phyloP scores from a whole-genome alignment of 768 basidiomycete species.

The Calocera viscosa region DNA sequence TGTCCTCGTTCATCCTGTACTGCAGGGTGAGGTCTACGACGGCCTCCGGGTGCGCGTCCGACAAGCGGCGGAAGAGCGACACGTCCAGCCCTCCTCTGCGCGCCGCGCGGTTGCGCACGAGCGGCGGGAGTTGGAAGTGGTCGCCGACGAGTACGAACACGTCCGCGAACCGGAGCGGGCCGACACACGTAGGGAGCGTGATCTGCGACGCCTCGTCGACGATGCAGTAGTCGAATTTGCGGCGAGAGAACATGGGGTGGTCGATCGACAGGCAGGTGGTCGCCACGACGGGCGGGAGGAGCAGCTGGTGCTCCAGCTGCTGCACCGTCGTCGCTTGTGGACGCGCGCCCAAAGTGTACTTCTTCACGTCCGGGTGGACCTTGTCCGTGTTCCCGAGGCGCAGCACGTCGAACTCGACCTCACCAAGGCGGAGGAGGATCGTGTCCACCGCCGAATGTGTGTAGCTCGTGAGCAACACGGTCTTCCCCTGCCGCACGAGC shows the following conservation, averaged over 20 bases:
- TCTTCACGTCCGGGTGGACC: conserved; percentile 69
- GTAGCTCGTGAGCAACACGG: conserved; percentile 78
- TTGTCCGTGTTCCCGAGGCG: conserved; percentile 86
- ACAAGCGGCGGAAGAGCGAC: conserved; percentile 78
- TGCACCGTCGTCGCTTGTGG: conserved; percentile 54
- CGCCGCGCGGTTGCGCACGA: conserved; percentile 56
- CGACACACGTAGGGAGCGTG: conserved; percentile 87
- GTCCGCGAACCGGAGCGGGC: conserved; percentile 80
- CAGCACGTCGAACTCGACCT: conserved; percentile 57
- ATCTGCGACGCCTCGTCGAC: conserved; percentile 98
- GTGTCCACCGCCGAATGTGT: conserved; percentile 98
- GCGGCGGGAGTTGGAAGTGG: conserved; percentile 91
- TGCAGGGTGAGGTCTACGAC: conserved; percentile 79
- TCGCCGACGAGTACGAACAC: conserved; percentile 93
- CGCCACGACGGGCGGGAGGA: conserved; percentile 86
- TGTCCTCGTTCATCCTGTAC: conserved; percentile 94
- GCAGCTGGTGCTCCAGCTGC: conserved; percentile 67
- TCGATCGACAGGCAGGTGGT: conserved; percentile 91
- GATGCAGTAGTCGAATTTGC: conserved; percentile 91
- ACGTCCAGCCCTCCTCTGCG: conserved; percentile 77
- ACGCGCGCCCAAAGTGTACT: conserved; percentile 52
- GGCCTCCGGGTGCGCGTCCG: conserved; percentile 72
- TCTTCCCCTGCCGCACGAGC: conserved; percentile 70
- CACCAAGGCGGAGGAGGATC: conserved; percentile 72
- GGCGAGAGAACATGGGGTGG: conserved; percentile 78